Base-by-base conservation (phyloP, 257 asterid genomes). In the Linaria vulgaris region DNA sequence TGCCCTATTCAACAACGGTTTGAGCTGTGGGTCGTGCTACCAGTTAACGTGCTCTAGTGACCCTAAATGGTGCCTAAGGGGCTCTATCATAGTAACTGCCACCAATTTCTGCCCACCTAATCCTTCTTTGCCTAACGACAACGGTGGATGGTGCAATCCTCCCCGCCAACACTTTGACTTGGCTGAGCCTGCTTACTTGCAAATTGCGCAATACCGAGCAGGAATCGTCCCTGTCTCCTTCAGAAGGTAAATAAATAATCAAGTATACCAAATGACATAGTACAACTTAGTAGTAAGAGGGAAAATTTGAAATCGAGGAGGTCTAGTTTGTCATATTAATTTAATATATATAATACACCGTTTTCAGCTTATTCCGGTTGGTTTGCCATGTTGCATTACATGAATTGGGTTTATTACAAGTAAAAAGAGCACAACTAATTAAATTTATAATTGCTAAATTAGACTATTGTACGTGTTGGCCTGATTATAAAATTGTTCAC, bases 81-180 rank as follows among this genome's bases (percentile, higher is more conserved):
- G 59, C 5, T 38, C 41, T 4, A 17, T 54, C 17, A 54, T 20
- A 0, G 59, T 54, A 39, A 91, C 98, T 0, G 98, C 98, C 46
- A 91, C 98, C 5, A 88, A 91, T 45, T 91, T 91, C 76, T 91
- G 98, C 79, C 98, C 98, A 4, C 94, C 98, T 0, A 90, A 90
- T 73, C 95, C 95, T 12, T 75, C 87, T 39, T 48, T 80, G 69
- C 77, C 97, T 0, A 91, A 84, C 43, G 82, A 84, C 67, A 75
- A 84, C 69, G 96, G 97, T 12, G 97, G 97, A 1, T 91, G 97
- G 97, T 91, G 97, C 84, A 91, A 91, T 66, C 91, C 96, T 46
- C 97, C 97, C 3, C 96, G 83, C 5, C 95, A 83, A 20, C 98
- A 91, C 76, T 91, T 91, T 46, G 98, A 91, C 44, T 13, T 91